Evolutionary conservation across 2,329 filamentous ascomycete genomes (phyloP).

Genomic region (Ophiostoma ulmi): DNA sequence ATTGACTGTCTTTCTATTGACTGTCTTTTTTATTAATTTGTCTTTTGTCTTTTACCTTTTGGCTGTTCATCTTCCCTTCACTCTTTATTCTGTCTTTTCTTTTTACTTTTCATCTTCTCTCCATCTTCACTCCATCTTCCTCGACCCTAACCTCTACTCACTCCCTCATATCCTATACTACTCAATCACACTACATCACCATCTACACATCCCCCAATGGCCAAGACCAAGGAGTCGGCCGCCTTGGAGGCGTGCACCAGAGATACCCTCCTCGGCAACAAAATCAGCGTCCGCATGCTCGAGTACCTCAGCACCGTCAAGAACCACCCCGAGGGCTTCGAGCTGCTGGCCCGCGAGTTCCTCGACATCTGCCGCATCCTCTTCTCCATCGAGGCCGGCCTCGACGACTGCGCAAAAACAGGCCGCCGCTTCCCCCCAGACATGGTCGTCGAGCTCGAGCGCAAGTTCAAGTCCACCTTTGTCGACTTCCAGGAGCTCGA

Average conservation of each 20-base stretch:
- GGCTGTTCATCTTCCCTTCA: neutral
- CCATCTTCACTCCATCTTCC: neutral
- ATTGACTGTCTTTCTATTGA: neutral
- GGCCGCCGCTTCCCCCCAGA: constrained; percentile 53
- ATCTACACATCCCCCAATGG: constrained; percentile 25
- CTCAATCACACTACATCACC: neutral
- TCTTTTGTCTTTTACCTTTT: too few species aligned
- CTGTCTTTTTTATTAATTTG: neutral
- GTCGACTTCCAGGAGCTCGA: constrained; percentile 59
- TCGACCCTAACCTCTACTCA: too few species aligned
- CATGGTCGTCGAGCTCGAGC: constrained; percentile 58
- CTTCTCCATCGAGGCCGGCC: constrained; percentile 63
- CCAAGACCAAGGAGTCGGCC: constrained; percentile 32
- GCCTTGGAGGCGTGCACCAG: constrained; percentile 51
- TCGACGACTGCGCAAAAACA: constrained; percentile 45
- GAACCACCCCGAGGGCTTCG: constrained; percentile 51
- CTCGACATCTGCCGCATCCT: constrained; percentile 62
- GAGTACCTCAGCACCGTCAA: constrained; percentile 58
- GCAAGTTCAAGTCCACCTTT: constrained; percentile 57
- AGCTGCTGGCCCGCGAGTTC: constrained; percentile 58
- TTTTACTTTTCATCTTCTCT: neutral
- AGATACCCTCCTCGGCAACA: constrained; percentile 56
- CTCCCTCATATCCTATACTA: neutral
- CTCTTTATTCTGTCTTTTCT: neutral
- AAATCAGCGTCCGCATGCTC: constrained; percentile 59